Conservation (phyloP, 352 stramenopile genomes). For the Sclerospora graminicola region DNA sequence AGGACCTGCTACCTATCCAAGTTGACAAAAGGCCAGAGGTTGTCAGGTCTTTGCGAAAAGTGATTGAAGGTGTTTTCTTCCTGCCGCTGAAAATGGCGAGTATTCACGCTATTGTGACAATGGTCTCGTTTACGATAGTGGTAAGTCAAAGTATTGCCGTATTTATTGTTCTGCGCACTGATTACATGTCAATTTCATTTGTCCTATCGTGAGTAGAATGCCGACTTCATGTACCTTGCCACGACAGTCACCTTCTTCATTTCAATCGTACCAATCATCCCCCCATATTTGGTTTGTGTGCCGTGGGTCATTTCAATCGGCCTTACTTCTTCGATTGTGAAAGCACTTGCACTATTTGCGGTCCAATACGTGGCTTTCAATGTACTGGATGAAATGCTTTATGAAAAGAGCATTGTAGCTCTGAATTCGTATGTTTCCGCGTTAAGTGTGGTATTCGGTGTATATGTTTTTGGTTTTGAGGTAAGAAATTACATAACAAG, state of each 20-base stretch:
- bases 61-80: constrained; percentile 83
- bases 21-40: constrained; percentile 62
- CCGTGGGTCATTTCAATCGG: constrained; percentile 76
- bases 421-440: constrained; percentile 82
- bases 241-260: constrained; percentile 84
- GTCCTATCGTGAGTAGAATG: constrained; percentile 33
- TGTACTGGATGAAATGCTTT: constrained; percentile 80
- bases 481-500: constrained; percentile 10
- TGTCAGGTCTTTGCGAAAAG: constrained; percentile 56
- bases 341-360: constrained; percentile 63
- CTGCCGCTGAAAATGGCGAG: constrained; percentile 84
- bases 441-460: constrained; percentile 77
- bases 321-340: constrained; percentile 71
- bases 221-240: constrained; percentile 79
- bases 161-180: background rate
- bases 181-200: background rate
- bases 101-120: constrained; percentile 79
- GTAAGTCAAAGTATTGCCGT: constrained; percentile 21
- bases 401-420: constrained; percentile 80
- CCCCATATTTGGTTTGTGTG: constrained; percentile 75
- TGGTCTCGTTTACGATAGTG: constrained; percentile 80
- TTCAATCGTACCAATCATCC: constrained; percentile 83
- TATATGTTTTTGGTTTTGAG: constrained; percentile 84
- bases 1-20: constrained; percentile 69
- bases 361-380: constrained; percentile 83